phyloP scores from a whole-genome alignment of 2,329 filamentous ascomycete genomes.

The Chrysoporthe austroafricana region DNA sequence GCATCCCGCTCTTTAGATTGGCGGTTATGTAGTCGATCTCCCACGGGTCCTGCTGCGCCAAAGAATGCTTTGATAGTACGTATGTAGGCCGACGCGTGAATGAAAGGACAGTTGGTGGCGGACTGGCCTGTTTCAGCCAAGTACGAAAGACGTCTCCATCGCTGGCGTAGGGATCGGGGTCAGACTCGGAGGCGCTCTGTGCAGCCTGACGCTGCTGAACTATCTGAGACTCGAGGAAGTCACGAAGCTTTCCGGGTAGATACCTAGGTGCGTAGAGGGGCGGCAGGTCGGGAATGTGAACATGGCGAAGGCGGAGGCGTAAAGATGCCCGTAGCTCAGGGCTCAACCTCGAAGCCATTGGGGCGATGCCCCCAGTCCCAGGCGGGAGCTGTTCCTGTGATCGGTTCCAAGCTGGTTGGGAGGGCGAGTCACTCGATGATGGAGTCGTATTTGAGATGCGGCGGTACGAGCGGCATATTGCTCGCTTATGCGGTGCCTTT shows the following conservation, averaged over 20 bases:
- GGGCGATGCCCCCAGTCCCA: not conserved
- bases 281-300: conserved; percentile 27
- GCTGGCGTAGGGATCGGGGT: not conserved
- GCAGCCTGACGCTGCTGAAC: not conserved
- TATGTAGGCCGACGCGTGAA: conserved; percentile 28
- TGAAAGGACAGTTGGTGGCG: conserved; percentile 24
- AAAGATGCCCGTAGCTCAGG: conserved; percentile 17
- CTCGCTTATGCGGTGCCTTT: not conserved
- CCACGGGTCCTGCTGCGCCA: conserved; percentile 9
- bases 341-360: conserved; percentile 17
- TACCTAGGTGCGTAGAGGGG: conserved; percentile 19
- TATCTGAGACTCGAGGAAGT: conserved; percentile 19
- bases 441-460: not conserved
- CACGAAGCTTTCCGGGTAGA: conserved; percentile 13
- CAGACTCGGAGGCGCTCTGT: not conserved
- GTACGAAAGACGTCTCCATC: not conserved
- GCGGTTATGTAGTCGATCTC: conserved; percentile 18
- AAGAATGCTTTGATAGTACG: conserved; percentile 20
- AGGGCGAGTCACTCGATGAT: not conserved
- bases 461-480: not conserved
- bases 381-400: not conserved
- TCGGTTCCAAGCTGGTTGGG: not conserved
- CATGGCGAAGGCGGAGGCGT: conserved; percentile 23
- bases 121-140: conserved; percentile 22
- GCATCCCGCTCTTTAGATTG: conserved; percentile 12